Conservation (phyloP, 768 basidiomycete species). For the Lactifluus rugatus region DNA sequence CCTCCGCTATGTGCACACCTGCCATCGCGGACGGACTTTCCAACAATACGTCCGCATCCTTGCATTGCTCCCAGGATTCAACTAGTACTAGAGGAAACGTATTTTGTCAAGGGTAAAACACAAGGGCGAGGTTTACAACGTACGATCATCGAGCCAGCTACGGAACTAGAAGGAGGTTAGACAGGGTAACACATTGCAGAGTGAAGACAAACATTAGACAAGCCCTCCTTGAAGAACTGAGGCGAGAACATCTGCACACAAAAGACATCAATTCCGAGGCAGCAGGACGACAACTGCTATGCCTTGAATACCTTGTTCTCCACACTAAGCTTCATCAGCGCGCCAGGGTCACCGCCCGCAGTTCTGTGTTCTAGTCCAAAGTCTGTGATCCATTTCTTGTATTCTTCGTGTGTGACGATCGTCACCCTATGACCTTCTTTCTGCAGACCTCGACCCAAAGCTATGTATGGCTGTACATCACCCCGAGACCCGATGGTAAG, state of each 20-base stretch:
- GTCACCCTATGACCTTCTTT: conserved; percentile 36
- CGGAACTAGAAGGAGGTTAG: conserved; percentile 36
- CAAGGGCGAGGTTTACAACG: conserved; percentile 18
- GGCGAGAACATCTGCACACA: conserved; percentile 54
- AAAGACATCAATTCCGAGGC: conserved; percentile 18
- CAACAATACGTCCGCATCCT: conserved; percentile 55
- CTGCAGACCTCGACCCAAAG: conserved; percentile 32
- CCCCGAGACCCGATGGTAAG: conserved; percentile 59
- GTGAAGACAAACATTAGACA: conserved; percentile 37
- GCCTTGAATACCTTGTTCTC: conserved; percentile 32
- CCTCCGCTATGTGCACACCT: conserved; percentile 65
- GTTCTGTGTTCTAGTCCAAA: conserved; percentile 51
- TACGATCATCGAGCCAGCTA: conserved; percentile 55
- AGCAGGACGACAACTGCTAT: not conserved
- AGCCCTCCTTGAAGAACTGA: conserved; percentile 56
- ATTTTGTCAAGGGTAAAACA: not conserved
- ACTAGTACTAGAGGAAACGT: conserved; percentile 36
- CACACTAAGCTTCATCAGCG: conserved; percentile 52
- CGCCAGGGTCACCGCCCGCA: conserved; percentile 61
- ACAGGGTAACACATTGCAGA: not conserved
- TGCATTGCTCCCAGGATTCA: conserved; percentile 53
- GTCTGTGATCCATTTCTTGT: conserved; percentile 46
- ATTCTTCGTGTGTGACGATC: conserved; percentile 41
- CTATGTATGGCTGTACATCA: conserved; percentile 44
- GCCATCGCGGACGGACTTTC: conserved; percentile 64